These are phyloP conservation scores for Penicillium palitans DNA, from an alignment of 2,329 filamentous ascomycete species.

Conservation along the genomic window DNA sequence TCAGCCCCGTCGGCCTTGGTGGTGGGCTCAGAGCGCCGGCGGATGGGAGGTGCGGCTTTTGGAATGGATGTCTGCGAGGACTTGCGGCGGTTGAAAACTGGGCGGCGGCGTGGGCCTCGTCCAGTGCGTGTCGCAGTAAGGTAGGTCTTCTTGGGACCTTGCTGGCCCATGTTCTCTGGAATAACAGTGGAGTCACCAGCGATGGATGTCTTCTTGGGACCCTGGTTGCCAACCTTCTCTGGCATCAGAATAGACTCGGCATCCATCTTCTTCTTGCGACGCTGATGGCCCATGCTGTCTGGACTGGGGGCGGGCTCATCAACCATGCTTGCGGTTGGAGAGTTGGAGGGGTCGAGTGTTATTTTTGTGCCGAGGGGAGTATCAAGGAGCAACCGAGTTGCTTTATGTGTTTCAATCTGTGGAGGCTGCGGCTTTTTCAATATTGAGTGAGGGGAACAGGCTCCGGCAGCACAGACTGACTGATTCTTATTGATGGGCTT, in stretches of 20 bases:
- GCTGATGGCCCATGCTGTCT: slow-evolving; percentile 8
- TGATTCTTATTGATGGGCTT: not conserved
- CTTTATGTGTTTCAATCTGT: slow-evolving; percentile 32
- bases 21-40: slow-evolving; percentile 54
- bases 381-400: slow-evolving; percentile 35
- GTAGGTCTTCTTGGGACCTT: slow-evolving; percentile 31
- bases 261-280: slow-evolving; percentile 27
- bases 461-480: not conserved
- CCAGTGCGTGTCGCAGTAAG: slow-evolving; percentile 29
- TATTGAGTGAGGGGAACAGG: slow-evolving; percentile 35
- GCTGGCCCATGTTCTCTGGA: slow-evolving; percentile 3
- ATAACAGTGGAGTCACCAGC: not conserved
- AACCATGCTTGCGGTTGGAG: slow-evolving; percentile 23
- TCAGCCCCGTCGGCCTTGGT: not conserved
- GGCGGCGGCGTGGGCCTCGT: slow-evolving; percentile 32
- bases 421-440: slow-evolving; percentile 40
- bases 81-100: slow-evolving; percentile 37
- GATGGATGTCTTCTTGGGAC: slow-evolving; percentile 29
- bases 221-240: slow-evolving; percentile 9
- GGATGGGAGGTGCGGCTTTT: slow-evolving; percentile 73
- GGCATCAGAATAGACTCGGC: not conserved
- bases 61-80: slow-evolving; percentile 35
- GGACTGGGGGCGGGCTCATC: not conserved
- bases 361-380: slow-evolving; percentile 26
- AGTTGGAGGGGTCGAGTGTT: slow-evolving; percentile 29